Evolutionary conservation across 805 yeast genomes (phyloP).

Genomic region (Monosporozyma servazzii): DNA sequence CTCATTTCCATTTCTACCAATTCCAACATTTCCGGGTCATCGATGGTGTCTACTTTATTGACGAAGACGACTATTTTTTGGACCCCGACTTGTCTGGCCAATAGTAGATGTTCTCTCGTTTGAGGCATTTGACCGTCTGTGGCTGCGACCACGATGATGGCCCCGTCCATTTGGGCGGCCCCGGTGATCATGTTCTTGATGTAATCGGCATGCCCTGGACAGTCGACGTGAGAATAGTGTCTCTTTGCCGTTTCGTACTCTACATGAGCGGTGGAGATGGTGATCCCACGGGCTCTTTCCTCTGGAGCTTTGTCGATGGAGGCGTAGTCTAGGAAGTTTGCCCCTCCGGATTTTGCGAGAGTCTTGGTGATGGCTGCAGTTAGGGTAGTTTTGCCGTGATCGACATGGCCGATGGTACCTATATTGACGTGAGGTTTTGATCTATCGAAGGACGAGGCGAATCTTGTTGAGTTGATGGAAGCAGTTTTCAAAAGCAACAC

Average conservation of each 20-base stretch:
- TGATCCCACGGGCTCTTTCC: conserved; percentile 99
- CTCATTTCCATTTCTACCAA: conserved; percentile 99
- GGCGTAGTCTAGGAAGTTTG: conserved; percentile 84
- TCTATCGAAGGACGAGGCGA: conserved; percentile 59
- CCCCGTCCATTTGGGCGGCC: conserved; percentile 99
- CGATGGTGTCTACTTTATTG: conserved; percentile 95
- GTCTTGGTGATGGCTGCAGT: conserved; percentile 99
- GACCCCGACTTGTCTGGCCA: conserved; percentile 99
- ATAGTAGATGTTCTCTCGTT: conserved; percentile 95
- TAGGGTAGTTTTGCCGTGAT: conserved; percentile 96
- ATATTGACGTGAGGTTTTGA: conserved; percentile 93
- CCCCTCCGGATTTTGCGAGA: conserved; percentile 79
- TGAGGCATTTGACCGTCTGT: conserved; percentile 99
- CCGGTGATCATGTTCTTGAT: conserved; percentile 99
- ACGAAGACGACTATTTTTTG: conserved; percentile 95
- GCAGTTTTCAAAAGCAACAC: background rate
- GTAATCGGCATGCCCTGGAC: conserved; percentile 98
- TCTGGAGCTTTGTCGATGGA: conserved; percentile 97
- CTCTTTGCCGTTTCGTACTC: conserved; percentile 92
- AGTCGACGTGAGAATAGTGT: conserved; percentile 96
- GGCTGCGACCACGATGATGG: conserved; percentile 98
- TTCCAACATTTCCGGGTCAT: conserved; percentile 98
- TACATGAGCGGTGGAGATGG: conserved; percentile 95
- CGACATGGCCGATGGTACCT: conserved; percentile 98
- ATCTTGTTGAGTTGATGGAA: background rate